These are phyloP conservation scores for Agaricus blazei DNA, from an alignment of 768 basidiomycete species.

Conservation along the genomic window DNA sequence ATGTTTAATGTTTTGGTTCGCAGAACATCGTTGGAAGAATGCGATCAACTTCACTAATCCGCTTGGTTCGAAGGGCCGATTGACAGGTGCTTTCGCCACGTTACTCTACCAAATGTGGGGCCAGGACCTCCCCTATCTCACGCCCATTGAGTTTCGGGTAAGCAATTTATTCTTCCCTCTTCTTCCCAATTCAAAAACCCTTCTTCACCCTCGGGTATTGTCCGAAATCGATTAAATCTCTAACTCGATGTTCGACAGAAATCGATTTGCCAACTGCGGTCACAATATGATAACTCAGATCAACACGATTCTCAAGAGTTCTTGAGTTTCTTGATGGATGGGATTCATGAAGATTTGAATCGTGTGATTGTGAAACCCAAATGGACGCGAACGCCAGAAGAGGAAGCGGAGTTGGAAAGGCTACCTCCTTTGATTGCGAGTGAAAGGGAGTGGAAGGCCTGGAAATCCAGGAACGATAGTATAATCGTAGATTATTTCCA, in stretches of 20 bases:
- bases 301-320: conserved; percentile 99
- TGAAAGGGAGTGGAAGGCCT: conserved; percentile 89
- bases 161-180: conserved; percentile 16
- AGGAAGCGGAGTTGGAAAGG: conserved; percentile 85
- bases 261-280: conserved; percentile 44
- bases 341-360: conserved; percentile 86
- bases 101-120: conserved; percentile 87
- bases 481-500: conserved; percentile 97
- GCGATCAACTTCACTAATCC: conserved; percentile 84
- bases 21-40: conserved; percentile 76
- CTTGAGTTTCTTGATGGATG: conserved; percentile 88
- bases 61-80: conserved; percentile 79
- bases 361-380: conserved; percentile 70
- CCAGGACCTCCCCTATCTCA: conserved; percentile 76
- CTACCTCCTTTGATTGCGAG: conserved; percentile 85
- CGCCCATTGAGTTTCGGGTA: conserved; percentile 82
- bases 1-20: conserved; percentile 2
- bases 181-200: not conserved
- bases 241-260: conserved; percentile 22
- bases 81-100: conserved; percentile 79
- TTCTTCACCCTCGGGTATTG: not conserved
- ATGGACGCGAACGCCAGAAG: conserved; percentile 61
- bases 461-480: conserved; percentile 87
- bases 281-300: conserved; percentile 78
- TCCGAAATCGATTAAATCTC: not conserved